These are phyloP conservation scores for Dicorynia guianensis DNA, from an alignment of 306 rosid species.

Conservation along the genomic window DNA sequence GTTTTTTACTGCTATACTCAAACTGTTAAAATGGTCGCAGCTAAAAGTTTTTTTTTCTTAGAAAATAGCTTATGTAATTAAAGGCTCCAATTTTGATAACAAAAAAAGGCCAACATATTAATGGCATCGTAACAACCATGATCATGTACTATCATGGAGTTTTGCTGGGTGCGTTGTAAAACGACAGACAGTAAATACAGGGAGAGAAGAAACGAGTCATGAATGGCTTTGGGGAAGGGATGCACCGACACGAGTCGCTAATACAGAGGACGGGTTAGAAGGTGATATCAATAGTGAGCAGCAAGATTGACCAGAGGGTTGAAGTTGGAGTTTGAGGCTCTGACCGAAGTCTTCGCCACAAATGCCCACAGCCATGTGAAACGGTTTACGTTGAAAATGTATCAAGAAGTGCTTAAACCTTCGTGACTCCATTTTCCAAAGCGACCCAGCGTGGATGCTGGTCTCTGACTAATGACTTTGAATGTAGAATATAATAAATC, in stretches of 20 bases:
- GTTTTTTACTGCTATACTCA: slow-evolving; percentile 28
- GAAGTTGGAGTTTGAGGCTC: neutral
- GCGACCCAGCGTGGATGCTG: neutral
- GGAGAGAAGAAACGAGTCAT: neutral
- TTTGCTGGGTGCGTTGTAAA: neutral
- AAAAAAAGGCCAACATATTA: slow-evolving; percentile 21
- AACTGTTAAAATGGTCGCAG: slow-evolving; percentile 37
- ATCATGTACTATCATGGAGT: neutral
- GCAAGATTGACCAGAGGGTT: neutral
- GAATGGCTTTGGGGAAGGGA: neutral
- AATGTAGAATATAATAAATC: neutral
- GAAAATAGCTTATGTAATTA: neutral
- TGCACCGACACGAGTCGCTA: slow-evolving; percentile 31
- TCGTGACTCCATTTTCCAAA: neutral
- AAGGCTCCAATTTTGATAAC: neutral
- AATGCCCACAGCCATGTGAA: neutral
- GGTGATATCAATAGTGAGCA: neutral
- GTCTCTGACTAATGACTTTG: neutral
- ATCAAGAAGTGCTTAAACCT: neutral
- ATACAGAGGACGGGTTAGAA: neutral
- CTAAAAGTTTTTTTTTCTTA: neutral
- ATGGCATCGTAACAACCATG: neutral
- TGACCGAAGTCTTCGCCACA: neutral
- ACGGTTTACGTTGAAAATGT: neutral
- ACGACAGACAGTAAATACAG: slow-evolving; percentile 24